Base-by-base conservation (phyloP, 192 early-diverging fungal genomes). In the Backusella psychrophila region DNA sequence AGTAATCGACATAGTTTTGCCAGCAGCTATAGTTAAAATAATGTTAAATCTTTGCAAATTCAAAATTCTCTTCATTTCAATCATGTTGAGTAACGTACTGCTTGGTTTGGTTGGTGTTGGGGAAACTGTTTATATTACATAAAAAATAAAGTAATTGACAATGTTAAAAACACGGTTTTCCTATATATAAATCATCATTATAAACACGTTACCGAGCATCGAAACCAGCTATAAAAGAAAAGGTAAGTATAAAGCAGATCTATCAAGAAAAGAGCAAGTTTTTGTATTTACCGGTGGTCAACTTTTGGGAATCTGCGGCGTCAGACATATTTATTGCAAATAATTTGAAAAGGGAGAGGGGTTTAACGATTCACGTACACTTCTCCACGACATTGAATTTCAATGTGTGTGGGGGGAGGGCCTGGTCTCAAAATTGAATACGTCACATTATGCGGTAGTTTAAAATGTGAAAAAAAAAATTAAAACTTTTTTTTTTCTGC, bases 71-170 rank as follows among this genome's bases (percentile, higher is more conserved):
- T 23, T 19, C 34, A 33, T 35, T 65, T 42, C 15, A 23, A 15
- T 70, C 7, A 42, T 26, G 23, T 29, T 29, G 12, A 49, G 49
- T 23, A 53, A 69, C 75, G 19, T 79, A 79, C 78, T 94, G 93
- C 91, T 95, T 97, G 80, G 95, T 97, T 92, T 99, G 96, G 89
- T 99, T 98, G 82, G 91, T 92, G 93, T 99, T 99, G 78, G 97
- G 97, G 92, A 99, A 99, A 79, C 81, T 82, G 41, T n/a, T 38
- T 49, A 44, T 23, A 72, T 91, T 89, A 39, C 14, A 66, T 29
- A 31, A 15, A 71, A 71, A 34, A 36, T 35, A 34, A 49, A 73
- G 15, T 9, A 41, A 49, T 17, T n/a, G 29, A 6, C 31, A 72
- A 35, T 9, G 19, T 66, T 21, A 66, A 26, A 29, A n/a, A 33